Evolutionary conservation across 2,329 filamentous ascomycete genomes (phyloP), one percentile per base, ranked within the genome.

Genomic region (Verticillium zaregamsianum): DNA sequence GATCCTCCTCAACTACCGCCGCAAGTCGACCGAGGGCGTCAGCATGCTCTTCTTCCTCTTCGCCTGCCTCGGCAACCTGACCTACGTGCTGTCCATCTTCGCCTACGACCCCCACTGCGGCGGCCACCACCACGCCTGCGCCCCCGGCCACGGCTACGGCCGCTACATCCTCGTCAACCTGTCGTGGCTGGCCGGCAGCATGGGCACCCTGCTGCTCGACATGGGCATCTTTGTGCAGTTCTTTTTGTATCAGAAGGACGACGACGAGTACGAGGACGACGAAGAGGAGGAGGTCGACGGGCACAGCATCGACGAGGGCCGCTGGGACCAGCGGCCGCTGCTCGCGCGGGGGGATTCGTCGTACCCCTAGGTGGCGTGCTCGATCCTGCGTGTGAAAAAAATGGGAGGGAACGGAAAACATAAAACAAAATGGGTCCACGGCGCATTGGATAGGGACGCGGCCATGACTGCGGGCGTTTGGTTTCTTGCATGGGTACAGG

Each of bases 1-100:
- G 77, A 82, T 99, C 2, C 82, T 97, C 8, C 86, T 98, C 59
- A 99, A 98, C 76, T 96, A 92, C 79, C 87, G 91, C 23, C 89
- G 95, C 65, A 96, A 96, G 78, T 93, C 90, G 54, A 97, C 93
- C 1, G 93, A 98, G 61, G 95, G 95, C 3, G 89, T 99, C 23
- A 94, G 91, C 66, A 88, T 97, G 78, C 83, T 98, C 12, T 99
- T 98, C 77, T 98, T 98, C 79, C 81, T 98, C 25, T 98, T 99
- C 73, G 95, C 95, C 5, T 98, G 94, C 72, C 86, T 98, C 6
- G 95, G 95, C 2, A 99, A 99, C 73, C 75, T 97, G 66, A 97
- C 93, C 0, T 98, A 96, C 70, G 93, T 97, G 20, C 79, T 97
- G 40, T 93, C 90, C 40, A 98, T 99, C 68, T 83, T 98, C 66